phyloP scores from a whole-genome alignment of 176 grass and related monocot genomes.

The Urochloa ruziziensis region DNA sequence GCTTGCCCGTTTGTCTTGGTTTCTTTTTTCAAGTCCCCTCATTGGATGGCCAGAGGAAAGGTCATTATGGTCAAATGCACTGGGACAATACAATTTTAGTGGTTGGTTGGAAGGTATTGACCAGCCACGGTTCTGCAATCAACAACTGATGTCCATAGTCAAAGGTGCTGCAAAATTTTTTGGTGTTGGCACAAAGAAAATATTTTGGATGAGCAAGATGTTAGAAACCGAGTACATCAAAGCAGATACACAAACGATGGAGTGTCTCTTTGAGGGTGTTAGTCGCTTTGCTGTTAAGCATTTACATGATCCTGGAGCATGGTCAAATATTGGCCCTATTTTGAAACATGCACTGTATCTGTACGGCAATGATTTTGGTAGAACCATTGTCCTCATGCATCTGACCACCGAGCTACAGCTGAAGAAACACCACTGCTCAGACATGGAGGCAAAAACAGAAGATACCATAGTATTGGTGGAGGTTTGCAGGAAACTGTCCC shows the following conservation, averaged over 20 bases:
- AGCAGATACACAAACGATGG: not conserved
- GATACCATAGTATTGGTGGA: no score
- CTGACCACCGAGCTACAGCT: not conserved
- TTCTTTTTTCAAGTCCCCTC: not conserved
- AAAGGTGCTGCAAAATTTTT: no score
- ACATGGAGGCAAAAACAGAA: no score
- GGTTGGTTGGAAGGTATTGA: not conserved
- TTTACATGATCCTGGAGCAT: no score
- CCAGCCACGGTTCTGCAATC: no score
- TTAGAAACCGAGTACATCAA: not conserved
- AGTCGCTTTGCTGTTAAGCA: not conserved
- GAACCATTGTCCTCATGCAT: no score
- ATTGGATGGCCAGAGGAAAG: not conserved
- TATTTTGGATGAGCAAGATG: not conserved
- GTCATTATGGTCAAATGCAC: not conserved
- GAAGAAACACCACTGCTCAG: not conserved
- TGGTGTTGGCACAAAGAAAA: not conserved
- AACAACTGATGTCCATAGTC: no score
- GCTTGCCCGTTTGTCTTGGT: no score
- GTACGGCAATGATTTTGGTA: no score
- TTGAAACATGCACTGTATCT: no score
- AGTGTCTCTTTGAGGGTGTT: not conserved
- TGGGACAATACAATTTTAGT: not conserved
- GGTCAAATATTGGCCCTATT: no score
- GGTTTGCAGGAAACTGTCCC: not conserved